Evolutionary conservation across 139 green algal species (phyloP).

Genomic region (Spirogloea muscicola): DNA sequence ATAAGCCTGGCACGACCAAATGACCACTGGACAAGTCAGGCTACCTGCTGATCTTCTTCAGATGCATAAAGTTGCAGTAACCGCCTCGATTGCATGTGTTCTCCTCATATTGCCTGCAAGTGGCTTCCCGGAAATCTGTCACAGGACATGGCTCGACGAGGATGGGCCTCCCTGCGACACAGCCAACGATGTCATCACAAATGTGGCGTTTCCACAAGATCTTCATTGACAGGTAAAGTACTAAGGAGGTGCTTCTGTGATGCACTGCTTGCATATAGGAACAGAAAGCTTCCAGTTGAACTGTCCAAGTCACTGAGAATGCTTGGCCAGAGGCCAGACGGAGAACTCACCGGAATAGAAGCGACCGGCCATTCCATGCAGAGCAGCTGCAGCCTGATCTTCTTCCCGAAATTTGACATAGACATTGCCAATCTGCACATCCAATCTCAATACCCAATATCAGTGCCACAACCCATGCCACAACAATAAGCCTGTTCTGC

Average conservation of each 20-base stretch:
- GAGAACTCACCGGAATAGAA: slow-evolving; percentile 51
- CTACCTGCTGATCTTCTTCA: slow-evolving; percentile 87
- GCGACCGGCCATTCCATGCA: slow-evolving; percentile 58
- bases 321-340: too few species aligned
- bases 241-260: too few species aligned
- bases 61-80: slow-evolving; percentile 99
- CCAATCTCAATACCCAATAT: too few species aligned
- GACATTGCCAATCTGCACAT: slow-evolving; percentile 50
- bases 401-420: slow-evolving; percentile 95
- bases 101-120: slow-evolving; percentile 91
- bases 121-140: slow-evolving; percentile 92
- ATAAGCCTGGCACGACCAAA: background rate
- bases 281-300: too few species aligned
- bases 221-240: too few species aligned
- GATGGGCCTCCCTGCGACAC: slow-evolving; percentile 78
- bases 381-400: slow-evolving; percentile 66
- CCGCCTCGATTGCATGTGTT: slow-evolving; percentile 91
- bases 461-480: too few species aligned
- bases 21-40: background rate
- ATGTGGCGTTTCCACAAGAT: too few species aligned
- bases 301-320: too few species aligned
- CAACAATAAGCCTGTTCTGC: too few species aligned
- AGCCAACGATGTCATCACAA: too few species aligned
- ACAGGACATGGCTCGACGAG: slow-evolving; percentile 92
- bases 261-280: too few species aligned